Percentiles rank a stretch among this genome's conserved stretches.
These are phyloP conservation scores for Pseudocercospora eumusae DNA, from an alignment of 2,329 filamentous ascomycete genomes.

Conservation along the genomic window DNA sequence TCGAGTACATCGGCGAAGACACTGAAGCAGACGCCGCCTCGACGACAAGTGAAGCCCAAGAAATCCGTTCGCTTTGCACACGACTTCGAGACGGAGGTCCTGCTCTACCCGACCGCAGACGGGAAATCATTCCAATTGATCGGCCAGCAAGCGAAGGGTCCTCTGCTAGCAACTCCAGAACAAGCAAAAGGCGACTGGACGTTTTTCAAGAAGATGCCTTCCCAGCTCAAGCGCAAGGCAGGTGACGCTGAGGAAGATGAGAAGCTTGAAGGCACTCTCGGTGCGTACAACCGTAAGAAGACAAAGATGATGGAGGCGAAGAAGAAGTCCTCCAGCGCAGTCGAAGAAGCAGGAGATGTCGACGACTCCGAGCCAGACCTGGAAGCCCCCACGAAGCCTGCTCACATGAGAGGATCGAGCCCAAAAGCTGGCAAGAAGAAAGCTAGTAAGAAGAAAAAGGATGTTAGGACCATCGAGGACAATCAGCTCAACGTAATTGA, in stretches of 20 bases:
- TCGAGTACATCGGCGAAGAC: not conserved
- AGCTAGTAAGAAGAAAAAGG: not conserved
- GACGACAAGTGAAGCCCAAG: constrained; percentile 1
- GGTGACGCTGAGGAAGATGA: not conserved
- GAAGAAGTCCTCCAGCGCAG: not conserved
- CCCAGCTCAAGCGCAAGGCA: constrained; percentile 1
- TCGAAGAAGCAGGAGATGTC: not conserved
- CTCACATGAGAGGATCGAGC: not conserved
- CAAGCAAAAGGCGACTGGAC: constrained; percentile 7
- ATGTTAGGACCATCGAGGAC: not conserved
- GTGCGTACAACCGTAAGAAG: not conserved
- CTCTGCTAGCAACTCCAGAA: constrained; percentile 1
- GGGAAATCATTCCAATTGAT: constrained; percentile 7
- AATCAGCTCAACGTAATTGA: not conserved
- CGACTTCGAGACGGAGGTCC: not conserved
- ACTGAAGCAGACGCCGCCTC: not conserved
- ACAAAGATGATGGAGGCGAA: not conserved
- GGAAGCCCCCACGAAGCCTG: not conserved
- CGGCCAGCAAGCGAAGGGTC: constrained; percentile 8
- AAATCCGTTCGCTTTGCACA: not conserved
- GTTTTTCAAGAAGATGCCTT: not conserved
- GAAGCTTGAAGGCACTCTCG: not conserved
- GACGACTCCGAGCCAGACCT: not conserved
- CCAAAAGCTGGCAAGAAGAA: not conserved
- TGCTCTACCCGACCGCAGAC: not conserved